Conservation (phyloP, 2,329 filamentous ascomycete species). For the Tolypocladium cylindrosporum region DNA sequence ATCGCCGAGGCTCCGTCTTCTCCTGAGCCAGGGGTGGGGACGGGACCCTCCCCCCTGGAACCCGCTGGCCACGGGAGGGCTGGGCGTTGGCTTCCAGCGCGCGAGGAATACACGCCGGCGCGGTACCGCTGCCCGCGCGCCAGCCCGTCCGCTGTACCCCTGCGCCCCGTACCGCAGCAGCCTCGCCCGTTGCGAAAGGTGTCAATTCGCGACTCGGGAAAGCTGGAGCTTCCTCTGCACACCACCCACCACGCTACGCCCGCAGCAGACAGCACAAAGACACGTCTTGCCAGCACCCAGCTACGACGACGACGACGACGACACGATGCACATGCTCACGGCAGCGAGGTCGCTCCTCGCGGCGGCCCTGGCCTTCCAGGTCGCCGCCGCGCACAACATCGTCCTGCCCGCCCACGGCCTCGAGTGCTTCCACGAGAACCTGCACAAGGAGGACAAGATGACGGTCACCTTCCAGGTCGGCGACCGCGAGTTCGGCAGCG, state of each 20-base stretch:
- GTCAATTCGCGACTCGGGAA: conserved; percentile 15
- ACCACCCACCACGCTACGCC: neutral
- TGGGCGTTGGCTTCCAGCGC: neutral
- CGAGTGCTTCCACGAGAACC: conserved; percentile 93
- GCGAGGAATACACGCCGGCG: neutral
- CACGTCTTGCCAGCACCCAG: neutral
- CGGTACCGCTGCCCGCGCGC: neutral
- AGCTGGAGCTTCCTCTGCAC: conserved; percentile 4
- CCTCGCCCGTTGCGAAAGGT: conserved; percentile 13
- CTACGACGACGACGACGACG: neutral
- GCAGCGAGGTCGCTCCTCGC: conserved; percentile 33
- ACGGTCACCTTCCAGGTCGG: conserved; percentile 97
- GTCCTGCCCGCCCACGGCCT: conserved; percentile 84
- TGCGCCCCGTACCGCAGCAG: neutral
- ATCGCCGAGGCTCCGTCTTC: neutral
- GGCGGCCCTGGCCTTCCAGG: conserved; percentile 35
- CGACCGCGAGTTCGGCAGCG: conserved; percentile 88
- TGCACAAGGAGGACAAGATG: conserved; percentile 95
- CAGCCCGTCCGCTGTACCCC: neutral
- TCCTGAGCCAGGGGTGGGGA: conserved; percentile 1
- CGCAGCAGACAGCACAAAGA: neutral
- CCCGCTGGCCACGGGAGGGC: neutral
- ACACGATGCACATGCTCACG: conserved; percentile 17
- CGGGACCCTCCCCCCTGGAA: neutral
- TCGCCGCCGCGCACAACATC: conserved; percentile 83